phyloP scores from a whole-genome alignment of 2,329 filamentous ascomycete species.

The Lachnellula cervina region DNA sequence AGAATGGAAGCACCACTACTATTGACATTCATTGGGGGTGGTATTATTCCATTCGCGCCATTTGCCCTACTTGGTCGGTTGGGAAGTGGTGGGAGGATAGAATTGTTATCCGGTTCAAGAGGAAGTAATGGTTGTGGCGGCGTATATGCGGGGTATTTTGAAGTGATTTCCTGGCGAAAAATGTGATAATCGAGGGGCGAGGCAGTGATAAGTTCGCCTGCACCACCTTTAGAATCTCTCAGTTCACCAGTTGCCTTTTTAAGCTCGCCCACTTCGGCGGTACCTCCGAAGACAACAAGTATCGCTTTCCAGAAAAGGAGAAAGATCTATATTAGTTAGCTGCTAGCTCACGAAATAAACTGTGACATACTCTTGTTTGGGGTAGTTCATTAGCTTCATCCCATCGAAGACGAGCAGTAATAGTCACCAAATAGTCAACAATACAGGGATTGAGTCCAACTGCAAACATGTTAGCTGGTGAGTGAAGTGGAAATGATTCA shows the following conservation, averaged over 20 bases:
- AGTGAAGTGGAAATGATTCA: constrained; percentile 15
- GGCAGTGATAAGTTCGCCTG: constrained; percentile 73
- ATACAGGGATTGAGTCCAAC: constrained; percentile 61
- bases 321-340: constrained; percentile 52
- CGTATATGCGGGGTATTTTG: constrained; percentile 95
- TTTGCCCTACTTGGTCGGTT: constrained; percentile 64
- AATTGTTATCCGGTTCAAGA: constrained; percentile 84
- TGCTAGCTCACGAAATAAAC: constrained; percentile 5
- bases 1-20: constrained; percentile 72
- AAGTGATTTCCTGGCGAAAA: constrained; percentile 94
- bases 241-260: constrained; percentile 66
- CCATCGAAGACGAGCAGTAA: constrained; percentile 66
- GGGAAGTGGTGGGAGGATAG: constrained; percentile 78
- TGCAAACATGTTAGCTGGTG: constrained; percentile 20
- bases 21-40: constrained; percentile 47
- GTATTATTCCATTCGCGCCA: constrained; percentile 57
- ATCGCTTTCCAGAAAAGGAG: constrained; percentile 90
- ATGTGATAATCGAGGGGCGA: constrained; percentile 94
- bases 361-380: constrained; percentile 53
- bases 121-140: constrained; percentile 79
- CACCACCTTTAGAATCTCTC: constrained; percentile 39
- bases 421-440: constrained; percentile 66
- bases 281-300: constrained; percentile 78
- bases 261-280: constrained; percentile 63
- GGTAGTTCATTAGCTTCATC: constrained; percentile 60